Percentiles rank a stretch among this genome's conserved stretches.
Conservation (phyloP, 1,284 basidiomycete genomes). For the Tylopilus sp. region DNA sequence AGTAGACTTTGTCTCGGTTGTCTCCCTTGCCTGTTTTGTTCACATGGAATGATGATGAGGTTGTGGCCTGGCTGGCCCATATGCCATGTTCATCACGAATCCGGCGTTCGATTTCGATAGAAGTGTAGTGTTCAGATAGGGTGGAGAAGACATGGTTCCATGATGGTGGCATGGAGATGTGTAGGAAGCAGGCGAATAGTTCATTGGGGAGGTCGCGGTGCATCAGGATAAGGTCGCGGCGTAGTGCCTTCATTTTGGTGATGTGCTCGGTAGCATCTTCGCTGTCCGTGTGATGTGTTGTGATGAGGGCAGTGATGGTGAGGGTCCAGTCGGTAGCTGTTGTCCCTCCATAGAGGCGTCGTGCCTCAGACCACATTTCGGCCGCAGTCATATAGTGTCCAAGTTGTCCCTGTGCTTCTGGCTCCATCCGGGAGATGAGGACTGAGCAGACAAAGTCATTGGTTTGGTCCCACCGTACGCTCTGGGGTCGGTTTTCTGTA, state of each 20-base stretch:
- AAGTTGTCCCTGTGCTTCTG: neutral
- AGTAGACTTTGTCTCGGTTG: neutral
- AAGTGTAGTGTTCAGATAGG: slow-evolving; percentile 14
- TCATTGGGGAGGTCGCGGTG: neutral
- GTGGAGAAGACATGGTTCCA: slow-evolving; percentile 23
- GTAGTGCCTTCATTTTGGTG: neutral
- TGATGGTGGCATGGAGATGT: slow-evolving; percentile 9
- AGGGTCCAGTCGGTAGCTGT: no score
- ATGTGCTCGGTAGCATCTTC: neutral
- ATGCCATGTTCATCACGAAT: slow-evolving; percentile 12
- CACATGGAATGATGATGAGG: neutral
- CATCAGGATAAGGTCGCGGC: neutral
- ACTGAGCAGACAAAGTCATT: neutral
- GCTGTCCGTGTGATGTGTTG: neutral
- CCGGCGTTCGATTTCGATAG: neutral
- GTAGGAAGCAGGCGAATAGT: slow-evolving; percentile 16
- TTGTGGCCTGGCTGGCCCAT: neutral
- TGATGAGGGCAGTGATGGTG: neutral
- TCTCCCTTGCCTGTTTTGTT: neutral
- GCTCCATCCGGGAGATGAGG: neutral
- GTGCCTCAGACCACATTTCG: no score
- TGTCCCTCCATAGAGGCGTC: no score
- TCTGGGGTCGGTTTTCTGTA: neutral
- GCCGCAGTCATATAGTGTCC: neutral
- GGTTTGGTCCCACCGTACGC: neutral